Percentiles rank a stretch among this genome's conserved stretches.
Evolutionary conservation across 31 red algal species (phyloP).

Genomic region (Asparagopsis taxiformis): DNA sequence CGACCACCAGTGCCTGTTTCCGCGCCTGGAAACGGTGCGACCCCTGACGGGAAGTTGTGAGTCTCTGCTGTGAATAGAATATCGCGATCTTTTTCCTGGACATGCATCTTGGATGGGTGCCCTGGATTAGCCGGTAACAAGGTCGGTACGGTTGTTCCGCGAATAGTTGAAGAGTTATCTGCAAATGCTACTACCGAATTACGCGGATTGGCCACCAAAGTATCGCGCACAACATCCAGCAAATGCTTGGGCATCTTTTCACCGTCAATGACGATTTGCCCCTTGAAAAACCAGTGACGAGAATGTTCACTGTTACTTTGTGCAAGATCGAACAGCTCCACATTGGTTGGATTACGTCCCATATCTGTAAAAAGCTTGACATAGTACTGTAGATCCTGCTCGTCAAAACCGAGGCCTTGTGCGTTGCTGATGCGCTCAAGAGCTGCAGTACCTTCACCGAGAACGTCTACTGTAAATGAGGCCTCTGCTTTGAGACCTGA

Average conservation of each 20-base stretch:
- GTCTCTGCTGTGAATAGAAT: conserved; percentile 99
- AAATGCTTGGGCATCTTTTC: conserved; percentile 58
- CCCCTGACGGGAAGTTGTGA: conserved; percentile 99
- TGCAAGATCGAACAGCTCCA: conserved; percentile 98
- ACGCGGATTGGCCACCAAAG: conserved; percentile 47
- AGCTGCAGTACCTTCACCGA: conserved; percentile 52
- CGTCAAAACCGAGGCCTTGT: conserved; percentile 93
- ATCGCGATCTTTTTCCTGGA: conserved; percentile 55
- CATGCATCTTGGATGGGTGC: conserved; percentile 23
- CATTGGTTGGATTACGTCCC: conserved; percentile 94
- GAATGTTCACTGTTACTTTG: conserved; percentile 99
- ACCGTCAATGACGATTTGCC: conserved; percentile 91
- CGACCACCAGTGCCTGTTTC: conserved; percentile 99
- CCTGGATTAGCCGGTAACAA: conserved; percentile 62
- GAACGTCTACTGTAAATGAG: conserved; percentile 57
- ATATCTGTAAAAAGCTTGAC: conserved; percentile 78
- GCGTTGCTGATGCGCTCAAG: conserved; percentile 48
- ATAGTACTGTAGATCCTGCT: conserved; percentile 93
- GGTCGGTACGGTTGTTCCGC: conserved; percentile 31
- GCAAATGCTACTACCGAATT: conserved; percentile 98
- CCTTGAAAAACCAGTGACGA: conserved; percentile 99
- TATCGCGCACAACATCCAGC: conserved; percentile 84
- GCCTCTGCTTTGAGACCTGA: conserved; percentile 14
- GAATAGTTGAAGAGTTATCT: conserved; percentile 99
- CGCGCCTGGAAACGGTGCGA: conserved; percentile 99